A percentile compares a stretch with the other conserved stretches of the same genome.
phyloP scores from a whole-genome alignment of 768 basidiomycete genomes.

The Mycena filopes region DNA sequence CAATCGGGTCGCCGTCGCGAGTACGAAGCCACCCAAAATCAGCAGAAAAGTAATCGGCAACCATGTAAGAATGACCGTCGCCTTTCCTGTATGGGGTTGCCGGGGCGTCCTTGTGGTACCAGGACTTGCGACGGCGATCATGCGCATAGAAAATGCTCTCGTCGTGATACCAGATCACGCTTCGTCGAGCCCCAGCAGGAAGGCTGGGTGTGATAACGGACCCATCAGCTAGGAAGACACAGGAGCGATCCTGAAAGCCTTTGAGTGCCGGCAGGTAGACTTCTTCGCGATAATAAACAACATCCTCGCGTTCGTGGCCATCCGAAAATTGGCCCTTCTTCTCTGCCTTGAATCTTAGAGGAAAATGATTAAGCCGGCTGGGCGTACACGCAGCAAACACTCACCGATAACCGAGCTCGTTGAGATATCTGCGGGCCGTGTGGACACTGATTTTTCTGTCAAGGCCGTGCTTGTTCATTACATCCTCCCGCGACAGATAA shows the following conservation, averaged over 20 bases:
- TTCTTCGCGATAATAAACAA: no score
- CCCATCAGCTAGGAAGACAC: conserved; percentile 17
- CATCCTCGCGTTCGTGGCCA: no score
- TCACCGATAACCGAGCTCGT: conserved; percentile 36
- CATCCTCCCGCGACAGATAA: conserved; percentile 22
- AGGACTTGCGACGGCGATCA: conserved; percentile 39
- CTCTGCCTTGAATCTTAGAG: no score
- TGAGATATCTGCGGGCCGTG: conserved; percentile 41
- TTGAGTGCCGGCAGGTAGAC: conserved; percentile 31
- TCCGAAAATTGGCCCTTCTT: no score
- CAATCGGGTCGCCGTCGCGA: conserved; percentile 26
- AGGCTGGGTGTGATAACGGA: not conserved
- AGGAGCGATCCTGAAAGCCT: conserved; percentile 20
- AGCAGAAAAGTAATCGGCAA: conserved; percentile 39
- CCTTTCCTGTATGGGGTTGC: conserved; percentile 43
- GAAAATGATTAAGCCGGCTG: no score
- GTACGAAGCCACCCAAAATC: conserved; percentile 43
- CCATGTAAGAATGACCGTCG: conserved; percentile 46
- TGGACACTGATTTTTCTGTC: conserved; percentile 33
- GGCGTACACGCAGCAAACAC: not conserved
- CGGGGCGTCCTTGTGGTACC: conserved; percentile 36
- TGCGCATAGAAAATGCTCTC: conserved; percentile 50
- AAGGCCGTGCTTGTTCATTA: conserved; percentile 19
- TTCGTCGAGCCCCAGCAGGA: not conserved
- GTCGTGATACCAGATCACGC: conserved; percentile 41